Conservation (phyloP, 129 eudicot species). For the Chrysanthemum lavandulifolium region DNA sequence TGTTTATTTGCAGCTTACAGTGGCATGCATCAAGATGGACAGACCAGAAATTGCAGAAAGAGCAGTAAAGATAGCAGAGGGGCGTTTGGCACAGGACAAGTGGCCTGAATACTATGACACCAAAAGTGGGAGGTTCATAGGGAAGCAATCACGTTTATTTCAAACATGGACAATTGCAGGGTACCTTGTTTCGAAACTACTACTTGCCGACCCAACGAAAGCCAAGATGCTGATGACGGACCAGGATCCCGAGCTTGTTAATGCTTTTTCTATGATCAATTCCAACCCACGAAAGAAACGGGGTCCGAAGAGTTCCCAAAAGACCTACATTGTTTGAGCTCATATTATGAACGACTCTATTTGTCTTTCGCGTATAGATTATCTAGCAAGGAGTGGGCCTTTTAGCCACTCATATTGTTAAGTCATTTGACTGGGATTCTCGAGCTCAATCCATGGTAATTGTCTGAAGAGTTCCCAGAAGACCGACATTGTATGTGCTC, state of each 20-base stretch:
- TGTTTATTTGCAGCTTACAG: slow-evolving; percentile 59
- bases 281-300: slow-evolving; percentile 57
- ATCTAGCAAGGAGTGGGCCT: slow-evolving; percentile 13
- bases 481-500: no score
- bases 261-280: slow-evolving; percentile 50
- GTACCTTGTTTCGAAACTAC: slow-evolving; percentile 56
- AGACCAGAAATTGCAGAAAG: slow-evolving; percentile 61
- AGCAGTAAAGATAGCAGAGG: slow-evolving; percentile 62
- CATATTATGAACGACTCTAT: slow-evolving; percentile 8
- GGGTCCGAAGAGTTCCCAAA: slow-evolving; percentile 52
- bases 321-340: slow-evolving; percentile 53
- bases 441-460: neutral
- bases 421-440: slow-evolving; percentile 7
- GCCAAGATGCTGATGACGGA: slow-evolving; percentile 51
- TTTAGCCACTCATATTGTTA: slow-evolving; percentile 6
- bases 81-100: slow-evolving; percentile 51
- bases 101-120: slow-evolving; percentile 88
- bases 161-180: slow-evolving; percentile 86
- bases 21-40: slow-evolving; percentile 48
- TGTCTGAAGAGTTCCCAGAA: neutral
- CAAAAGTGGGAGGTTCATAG: slow-evolving; percentile 56
- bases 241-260: slow-evolving; percentile 52
- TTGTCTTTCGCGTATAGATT: slow-evolving; percentile 13
- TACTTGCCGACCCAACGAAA: slow-evolving; percentile 49
- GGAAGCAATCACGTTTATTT: slow-evolving; percentile 57